Percentiles rank a stretch among this genome's conserved stretches.
Conservation (phyloP, 257 asterid species). For the Nicotiana otophora region DNA sequence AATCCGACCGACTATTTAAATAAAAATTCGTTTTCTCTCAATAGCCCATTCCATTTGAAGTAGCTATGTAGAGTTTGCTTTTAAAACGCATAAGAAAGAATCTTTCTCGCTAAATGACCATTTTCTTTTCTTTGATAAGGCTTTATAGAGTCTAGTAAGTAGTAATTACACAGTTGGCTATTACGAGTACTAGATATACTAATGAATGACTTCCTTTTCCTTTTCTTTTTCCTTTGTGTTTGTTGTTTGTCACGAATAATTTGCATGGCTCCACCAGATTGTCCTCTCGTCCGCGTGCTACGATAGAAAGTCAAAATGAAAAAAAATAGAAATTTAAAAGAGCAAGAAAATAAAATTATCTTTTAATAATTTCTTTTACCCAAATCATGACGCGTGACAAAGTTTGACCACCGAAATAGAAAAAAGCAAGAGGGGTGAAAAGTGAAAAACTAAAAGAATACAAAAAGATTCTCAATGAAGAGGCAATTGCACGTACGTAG, state of each 20-base stretch:
- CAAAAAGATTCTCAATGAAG: not conserved
- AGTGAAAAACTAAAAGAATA: not conserved
- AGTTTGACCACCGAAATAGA: not conserved
- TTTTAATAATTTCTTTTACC: not conserved
- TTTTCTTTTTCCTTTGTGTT: not conserved
- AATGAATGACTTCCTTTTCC: not conserved
- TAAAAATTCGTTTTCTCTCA: too few species aligned
- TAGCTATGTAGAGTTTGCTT: not conserved
- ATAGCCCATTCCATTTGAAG: too few species aligned
- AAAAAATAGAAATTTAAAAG: not conserved
- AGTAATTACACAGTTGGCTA: not conserved
- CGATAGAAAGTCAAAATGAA: not conserved
- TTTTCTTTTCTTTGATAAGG: not conserved
- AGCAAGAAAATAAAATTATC: not conserved
- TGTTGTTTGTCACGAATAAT: not conserved
- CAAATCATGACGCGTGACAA: not conserved
- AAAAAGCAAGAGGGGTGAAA: not conserved
- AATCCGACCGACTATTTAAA: too few species aligned
- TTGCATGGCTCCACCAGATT: conserved; percentile 17
- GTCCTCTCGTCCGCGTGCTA: not conserved
- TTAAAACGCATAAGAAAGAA: not conserved
- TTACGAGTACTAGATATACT: not conserved
- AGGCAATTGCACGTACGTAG: not conserved
- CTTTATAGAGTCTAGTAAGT: not conserved
- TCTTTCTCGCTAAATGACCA: not conserved